A percentile compares a stretch with the other conserved stretches of the same genome.
Conservation (phyloP, 176 grass and related monocot genomes). For the Paspalum notatum region DNA sequence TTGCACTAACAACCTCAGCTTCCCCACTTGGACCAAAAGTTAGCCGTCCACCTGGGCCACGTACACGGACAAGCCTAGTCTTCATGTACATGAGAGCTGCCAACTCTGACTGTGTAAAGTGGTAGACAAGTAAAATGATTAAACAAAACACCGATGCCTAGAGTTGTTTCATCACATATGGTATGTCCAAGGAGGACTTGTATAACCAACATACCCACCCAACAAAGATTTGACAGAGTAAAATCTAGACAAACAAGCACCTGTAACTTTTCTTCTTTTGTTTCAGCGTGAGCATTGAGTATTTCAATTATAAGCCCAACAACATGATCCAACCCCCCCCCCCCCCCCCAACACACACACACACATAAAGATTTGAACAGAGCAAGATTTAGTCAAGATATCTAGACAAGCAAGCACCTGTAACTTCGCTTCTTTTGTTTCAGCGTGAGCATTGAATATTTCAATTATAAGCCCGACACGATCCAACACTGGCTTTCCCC, state of each 20-base stretch:
- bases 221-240: constrained; percentile 20
- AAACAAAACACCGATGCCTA: constrained; percentile 31
- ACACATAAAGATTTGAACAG: too few species aligned
- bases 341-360: too few species aligned
- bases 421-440: constrained; percentile 97
- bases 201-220: background rate
- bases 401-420: constrained; percentile 58
- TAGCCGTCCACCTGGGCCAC: constrained; percentile 79
- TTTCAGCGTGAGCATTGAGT: constrained; percentile 97
- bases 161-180: constrained; percentile 32
- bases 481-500: constrained; percentile 84
- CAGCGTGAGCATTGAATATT: constrained; percentile 98
- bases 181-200: background rate
- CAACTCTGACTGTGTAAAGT: constrained; percentile 74
- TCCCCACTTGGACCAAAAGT: constrained; percentile 86
- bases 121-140: constrained; percentile 22
- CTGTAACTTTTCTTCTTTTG: constrained; percentile 97
- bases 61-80: constrained; percentile 91
- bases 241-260: constrained; percentile 38
- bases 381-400: background rate
- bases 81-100: constrained; percentile 97
- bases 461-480: constrained; percentile 94
- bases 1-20: constrained; percentile 98
- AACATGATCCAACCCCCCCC: constrained; percentile 62
- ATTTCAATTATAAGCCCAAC: constrained; percentile 97